Base-by-base conservation (phyloP, 495 filamentous ascomycete species). In the Lepraria neglecta region DNA sequence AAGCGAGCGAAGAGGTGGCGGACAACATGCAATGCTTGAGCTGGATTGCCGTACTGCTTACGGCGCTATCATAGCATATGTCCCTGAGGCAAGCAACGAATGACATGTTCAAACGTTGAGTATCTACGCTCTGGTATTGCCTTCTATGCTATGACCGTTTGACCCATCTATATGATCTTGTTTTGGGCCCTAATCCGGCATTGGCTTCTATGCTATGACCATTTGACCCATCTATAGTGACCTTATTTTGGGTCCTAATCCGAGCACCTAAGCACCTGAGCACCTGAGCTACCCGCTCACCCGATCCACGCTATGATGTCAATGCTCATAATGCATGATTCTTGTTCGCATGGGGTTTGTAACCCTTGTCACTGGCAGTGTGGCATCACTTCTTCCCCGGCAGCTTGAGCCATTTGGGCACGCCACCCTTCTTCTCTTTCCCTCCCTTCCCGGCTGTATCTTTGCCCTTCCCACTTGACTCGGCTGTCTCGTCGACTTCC, bases 401-500 rank as follows among this genome's bases (percentile, higher is more conserved):
- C 56, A 85, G 69, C 67, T 89, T 89, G 28, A 90, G 72, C 82
- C 87, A 89, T 72, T 87, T 90, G 3, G 87, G 82, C 60, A 89
- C 72, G 46, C 67, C 69, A 17, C 68, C 76, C 73, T 64, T 68
- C 14, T 80, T 75, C 27, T 73, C 65, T 28, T 54, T 53, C 31
- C 59, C 40, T 61, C 43, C 46, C 50, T 59, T 62, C 61, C 47
- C 54, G 69, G 31, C 75, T 69, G 75, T 77, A 40, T 69, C 71
- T 63, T 76, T 83, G 28, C 71, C 73, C 57, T 80, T 76, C 38
- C 65, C 65, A 35, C 58, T 52, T 17, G 65, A 68, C n/a, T 63
- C 70, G 63, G 60, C 65, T 58, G 68, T 72, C 65, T 77, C 77
- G 19, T 71, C 73, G 60, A 73, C 68, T 38, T 65, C 73, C 59